Percentiles rank a stretch among this genome's conserved stretches.
Conservation (phyloP, 768 basidiomycete species). For the Tricholomella constricta region DNA sequence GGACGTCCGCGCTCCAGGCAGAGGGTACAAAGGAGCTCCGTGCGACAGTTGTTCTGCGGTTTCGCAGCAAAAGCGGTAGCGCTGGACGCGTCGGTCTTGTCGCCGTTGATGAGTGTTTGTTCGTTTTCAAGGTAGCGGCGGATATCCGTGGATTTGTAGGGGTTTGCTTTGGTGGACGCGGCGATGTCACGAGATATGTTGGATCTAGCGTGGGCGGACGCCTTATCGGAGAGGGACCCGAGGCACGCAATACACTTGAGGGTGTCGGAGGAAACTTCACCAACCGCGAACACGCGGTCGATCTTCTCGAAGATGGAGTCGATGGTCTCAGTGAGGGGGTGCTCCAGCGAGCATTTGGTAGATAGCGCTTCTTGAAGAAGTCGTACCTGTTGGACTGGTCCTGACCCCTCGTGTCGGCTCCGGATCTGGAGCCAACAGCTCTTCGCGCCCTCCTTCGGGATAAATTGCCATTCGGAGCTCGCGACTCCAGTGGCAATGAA, state of each 20-base stretch:
- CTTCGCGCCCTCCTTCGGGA: background rate
- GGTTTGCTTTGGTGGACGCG: background rate
- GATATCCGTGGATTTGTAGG: conserved; percentile 11
- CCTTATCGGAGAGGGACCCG: too few relatives aligned
- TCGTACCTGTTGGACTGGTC: background rate
- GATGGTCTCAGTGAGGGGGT: background rate
- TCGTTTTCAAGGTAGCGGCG: conserved; percentile 2
- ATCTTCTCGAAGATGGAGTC: background rate
- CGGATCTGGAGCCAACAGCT: too few relatives aligned
- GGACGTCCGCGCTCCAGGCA: conserved; percentile 5
- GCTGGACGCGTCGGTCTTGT: background rate
- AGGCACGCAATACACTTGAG: too few relatives aligned
- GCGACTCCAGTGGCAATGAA: background rate
- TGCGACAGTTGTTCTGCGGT: too few relatives aligned
- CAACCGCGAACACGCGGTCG: background rate
- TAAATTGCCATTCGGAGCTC: background rate
- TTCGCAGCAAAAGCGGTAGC: background rate
- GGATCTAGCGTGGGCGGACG: too few relatives aligned
- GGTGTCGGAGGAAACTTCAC: background rate
- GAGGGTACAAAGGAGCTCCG: conserved; percentile 13
- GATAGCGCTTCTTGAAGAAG: background rate
- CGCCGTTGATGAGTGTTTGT: conserved; percentile 1
- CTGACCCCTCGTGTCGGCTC: background rate
- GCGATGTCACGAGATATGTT: too few relatives aligned
- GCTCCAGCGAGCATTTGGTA: background rate